Evolutionary conservation across 2,329 filamentous ascomycete genomes (phyloP).

Genomic region (Fusarium agapanthi): DNA sequence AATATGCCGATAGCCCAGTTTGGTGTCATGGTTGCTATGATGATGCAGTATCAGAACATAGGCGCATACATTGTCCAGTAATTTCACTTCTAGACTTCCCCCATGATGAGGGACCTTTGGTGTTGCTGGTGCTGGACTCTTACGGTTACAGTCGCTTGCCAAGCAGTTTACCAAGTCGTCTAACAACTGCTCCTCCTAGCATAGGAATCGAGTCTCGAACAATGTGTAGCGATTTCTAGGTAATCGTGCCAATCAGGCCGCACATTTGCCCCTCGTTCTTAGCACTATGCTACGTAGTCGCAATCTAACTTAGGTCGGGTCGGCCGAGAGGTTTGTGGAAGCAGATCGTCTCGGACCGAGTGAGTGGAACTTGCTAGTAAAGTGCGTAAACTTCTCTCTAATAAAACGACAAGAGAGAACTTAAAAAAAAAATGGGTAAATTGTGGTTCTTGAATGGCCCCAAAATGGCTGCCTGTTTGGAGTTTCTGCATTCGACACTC

Average conservation of each 20-base stretch:
- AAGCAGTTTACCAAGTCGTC: background rate
- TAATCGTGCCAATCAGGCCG: slow-evolving; percentile 11
- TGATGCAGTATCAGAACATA: background rate
- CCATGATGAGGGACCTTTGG: background rate
- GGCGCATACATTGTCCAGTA: background rate
- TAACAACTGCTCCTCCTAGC: slow-evolving; percentile 2
- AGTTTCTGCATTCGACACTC: slow-evolving; percentile 30
- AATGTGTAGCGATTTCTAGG: background rate
- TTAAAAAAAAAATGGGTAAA: background rate
- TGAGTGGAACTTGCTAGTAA: slow-evolving; percentile 7
- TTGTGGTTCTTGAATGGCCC: slow-evolving; percentile 12
- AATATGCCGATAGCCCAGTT: background rate
- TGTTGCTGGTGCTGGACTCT: background rate
- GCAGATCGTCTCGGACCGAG: slow-evolving; percentile 20
- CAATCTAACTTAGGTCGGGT: background rate
- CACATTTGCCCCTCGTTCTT: slow-evolving; percentile 13
- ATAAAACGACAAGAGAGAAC: slow-evolving; percentile 7
- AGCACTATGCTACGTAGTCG: background rate
- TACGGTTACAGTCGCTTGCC: background rate
- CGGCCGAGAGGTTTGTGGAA: slow-evolving; percentile 4
- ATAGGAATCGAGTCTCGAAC: background rate
- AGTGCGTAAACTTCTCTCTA: background rate
- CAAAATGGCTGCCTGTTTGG: slow-evolving; percentile 21
- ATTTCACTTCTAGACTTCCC: background rate
- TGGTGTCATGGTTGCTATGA: slow-evolving; percentile 1